Evolutionary conservation across 768 basidiomycete genomes (phyloP).

Genomic region (Boletellus sp.): DNA sequence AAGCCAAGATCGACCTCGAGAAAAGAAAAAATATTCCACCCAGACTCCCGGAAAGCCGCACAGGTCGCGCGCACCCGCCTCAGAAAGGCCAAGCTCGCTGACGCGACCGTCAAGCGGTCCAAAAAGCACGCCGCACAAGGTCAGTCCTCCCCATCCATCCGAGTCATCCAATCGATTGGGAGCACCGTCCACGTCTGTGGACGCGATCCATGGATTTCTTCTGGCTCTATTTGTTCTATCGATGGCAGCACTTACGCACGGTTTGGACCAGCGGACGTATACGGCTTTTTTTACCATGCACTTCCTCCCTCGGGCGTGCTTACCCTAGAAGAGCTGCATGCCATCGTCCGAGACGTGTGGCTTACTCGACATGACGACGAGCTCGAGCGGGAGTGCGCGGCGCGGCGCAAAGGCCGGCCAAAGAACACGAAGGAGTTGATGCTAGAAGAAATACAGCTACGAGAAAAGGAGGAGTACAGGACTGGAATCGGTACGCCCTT

Average conservation of each 20-base stretch:
- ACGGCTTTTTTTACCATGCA: slow-evolving; percentile 72
- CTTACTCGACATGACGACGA: slow-evolving; percentile 66
- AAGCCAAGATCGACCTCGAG: slow-evolving; percentile 35
- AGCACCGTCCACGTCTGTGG: too few relatives aligned
- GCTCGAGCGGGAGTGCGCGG: slow-evolving; percentile 54
- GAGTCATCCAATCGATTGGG: too few relatives aligned
- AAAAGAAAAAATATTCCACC: slow-evolving; percentile 81
- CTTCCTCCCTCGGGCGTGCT: slow-evolving; percentile 58
- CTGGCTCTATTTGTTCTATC: too few relatives aligned
- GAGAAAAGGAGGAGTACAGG: slow-evolving; percentile 69
- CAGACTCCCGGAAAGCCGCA: slow-evolving; percentile 77
- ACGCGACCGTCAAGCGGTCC: slow-evolving; percentile 49
- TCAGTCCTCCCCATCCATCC: slow-evolving; percentile 15
- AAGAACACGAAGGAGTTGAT: slow-evolving; percentile 65
- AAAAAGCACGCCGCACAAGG: slow-evolving; percentile 57
- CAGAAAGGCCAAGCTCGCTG: slow-evolving; percentile 64
- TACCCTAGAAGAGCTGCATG: slow-evolving; percentile 63
- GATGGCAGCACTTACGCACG: not conserved
- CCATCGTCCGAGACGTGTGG: slow-evolving; percentile 64
- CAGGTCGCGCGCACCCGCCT: slow-evolving; percentile 66
- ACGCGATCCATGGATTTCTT: too few relatives aligned
- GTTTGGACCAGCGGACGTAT: slow-evolving; percentile 53
- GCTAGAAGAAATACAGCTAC: slow-evolving; percentile 65
- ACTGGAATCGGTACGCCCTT: slow-evolving; percentile 69
- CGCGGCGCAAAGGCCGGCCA: slow-evolving; percentile 70